phyloP scores from a whole-genome alignment of 2,329 filamentous ascomycete species.

The Samsoniella hepiali region DNA sequence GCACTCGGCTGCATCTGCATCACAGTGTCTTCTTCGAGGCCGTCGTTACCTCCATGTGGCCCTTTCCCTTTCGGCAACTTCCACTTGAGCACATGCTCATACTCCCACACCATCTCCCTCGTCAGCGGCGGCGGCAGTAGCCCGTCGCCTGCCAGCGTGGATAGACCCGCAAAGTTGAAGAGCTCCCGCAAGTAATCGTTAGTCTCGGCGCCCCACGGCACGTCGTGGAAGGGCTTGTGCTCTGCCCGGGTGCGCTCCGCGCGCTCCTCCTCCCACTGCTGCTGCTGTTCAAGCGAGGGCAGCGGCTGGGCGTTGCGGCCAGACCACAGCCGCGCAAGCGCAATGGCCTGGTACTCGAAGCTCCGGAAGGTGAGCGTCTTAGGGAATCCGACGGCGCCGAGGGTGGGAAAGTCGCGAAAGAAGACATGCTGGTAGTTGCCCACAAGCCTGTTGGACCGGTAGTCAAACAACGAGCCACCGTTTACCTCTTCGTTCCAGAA shows the following conservation, averaged over 20 bases:
- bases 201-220: conserved; percentile 53
- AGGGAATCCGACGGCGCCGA: conserved; percentile 33
- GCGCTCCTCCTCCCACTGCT: conserved; percentile 45
- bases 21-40: background rate
- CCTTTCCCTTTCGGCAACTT: conserved; percentile 4
- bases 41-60: background rate
- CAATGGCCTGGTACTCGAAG: conserved; percentile 56
- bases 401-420: conserved; percentile 43
- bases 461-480: conserved; percentile 49
- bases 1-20: background rate
- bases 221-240: conserved; percentile 48
- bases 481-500: conserved; percentile 48
- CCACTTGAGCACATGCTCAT: conserved; percentile 46
- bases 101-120: conserved; percentile 43
- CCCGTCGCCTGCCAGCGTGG: conserved; percentile 44
- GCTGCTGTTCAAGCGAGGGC: conserved; percentile 38
- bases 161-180: conserved; percentile 48
- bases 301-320: conserved; percentile 38
- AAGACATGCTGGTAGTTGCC: conserved; percentile 53
- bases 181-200: conserved; percentile 43
- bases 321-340: conserved; percentile 48
- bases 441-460: conserved; percentile 41
- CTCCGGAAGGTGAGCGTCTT: conserved; percentile 38
- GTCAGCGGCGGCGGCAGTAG: conserved; percentile 44
- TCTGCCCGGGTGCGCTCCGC: conserved; percentile 29